Evolutionary conservation across 306 rosid genomes (phyloP), one percentile per base, ranked within the genome.

Genomic region (Datisca glomerata): DNA sequence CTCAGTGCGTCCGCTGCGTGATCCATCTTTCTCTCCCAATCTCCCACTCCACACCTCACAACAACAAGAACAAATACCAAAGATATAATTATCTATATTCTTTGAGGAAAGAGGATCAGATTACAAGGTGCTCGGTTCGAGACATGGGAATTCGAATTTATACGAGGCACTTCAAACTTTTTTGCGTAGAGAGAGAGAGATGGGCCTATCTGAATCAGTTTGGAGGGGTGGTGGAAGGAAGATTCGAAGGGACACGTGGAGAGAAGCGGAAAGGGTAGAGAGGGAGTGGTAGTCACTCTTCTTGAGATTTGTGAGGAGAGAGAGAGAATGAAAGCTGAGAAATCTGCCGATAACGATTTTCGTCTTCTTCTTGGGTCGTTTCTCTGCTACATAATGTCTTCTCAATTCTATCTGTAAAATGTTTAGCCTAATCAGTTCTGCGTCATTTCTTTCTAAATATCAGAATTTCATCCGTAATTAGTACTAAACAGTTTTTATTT

Each of bases 1-100:
- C 93, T 75, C 15, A 59, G 34, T 0, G 98, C 91, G 20, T 89
- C 95, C n/a, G 86, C 98, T 15, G 56, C 74, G 66, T 89, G 98
- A 52, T 89, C 98, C 98, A 85, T 80, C 17, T 57, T 50, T 49
- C 49, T 45, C 14, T 6, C n/a, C 1, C 11, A 43, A 12, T 32
- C 19, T 42, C 35, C 12, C n/a, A 5, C 23, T 15, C 25, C 18
- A 12, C 48, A 4, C 7, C 14, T 3, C 6, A 10, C 48, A 8
- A 43, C 5, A 34, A 23, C 4, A 13, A 24, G 28, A 20, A 20
- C 31, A 21, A 18, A 18, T 27, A 36, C 12, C 6, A 5, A 24
- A 14, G 28, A 28, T 8, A 4, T n/a, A n/a, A n/a, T n/a, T n/a
- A n/a, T n/a, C n/a, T n/a, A n/a, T n/a, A n/a, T 12, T 4, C 14